These are phyloP conservation scores for Trichosporon sp. DNA, from an alignment of 1,284 basidiomycete genomes.

Conservation along the genomic window DNA sequence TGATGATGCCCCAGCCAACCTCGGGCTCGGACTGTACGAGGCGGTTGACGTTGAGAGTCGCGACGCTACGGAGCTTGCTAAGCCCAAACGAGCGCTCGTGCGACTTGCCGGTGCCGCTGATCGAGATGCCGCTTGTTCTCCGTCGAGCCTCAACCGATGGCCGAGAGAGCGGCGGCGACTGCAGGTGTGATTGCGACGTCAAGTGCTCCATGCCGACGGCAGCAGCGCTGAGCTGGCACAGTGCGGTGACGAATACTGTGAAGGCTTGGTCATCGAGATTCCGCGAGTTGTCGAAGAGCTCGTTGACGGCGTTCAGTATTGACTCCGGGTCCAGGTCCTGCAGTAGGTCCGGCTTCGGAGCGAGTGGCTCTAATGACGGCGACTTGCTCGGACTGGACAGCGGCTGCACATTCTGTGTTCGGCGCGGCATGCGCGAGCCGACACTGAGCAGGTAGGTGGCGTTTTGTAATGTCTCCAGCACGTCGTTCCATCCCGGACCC, in stretches of 20 bases:
- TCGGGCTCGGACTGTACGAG: constrained; percentile 71
- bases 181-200: not conserved
- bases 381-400: not conserved
- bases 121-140: constrained; percentile 74
- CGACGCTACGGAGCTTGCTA: constrained; percentile 71
- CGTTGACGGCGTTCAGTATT: constrained; percentile 64
- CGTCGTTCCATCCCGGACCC: constrained; percentile 81
- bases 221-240: constrained; percentile 78
- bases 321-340: constrained; percentile 70
- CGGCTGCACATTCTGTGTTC: not conserved
- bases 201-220: constrained; percentile 73
- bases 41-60: constrained; percentile 74
- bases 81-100: constrained; percentile 66
- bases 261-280: constrained; percentile 78
- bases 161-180: not conserved
- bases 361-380: constrained; percentile 13
- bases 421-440: not conserved
- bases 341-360: constrained; percentile 25
- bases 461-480: constrained; percentile 85
- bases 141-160: constrained; percentile 52
- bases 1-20: constrained; percentile 79
- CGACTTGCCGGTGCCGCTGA: constrained; percentile 64
- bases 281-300: constrained; percentile 75
- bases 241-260: constrained; percentile 68
- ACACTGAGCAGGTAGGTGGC: constrained; percentile 79